Percentiles rank a stretch among this genome's conserved stretches.
Conservation (phyloP, 306 rosid species). For the Ormosia emarginata region DNA sequence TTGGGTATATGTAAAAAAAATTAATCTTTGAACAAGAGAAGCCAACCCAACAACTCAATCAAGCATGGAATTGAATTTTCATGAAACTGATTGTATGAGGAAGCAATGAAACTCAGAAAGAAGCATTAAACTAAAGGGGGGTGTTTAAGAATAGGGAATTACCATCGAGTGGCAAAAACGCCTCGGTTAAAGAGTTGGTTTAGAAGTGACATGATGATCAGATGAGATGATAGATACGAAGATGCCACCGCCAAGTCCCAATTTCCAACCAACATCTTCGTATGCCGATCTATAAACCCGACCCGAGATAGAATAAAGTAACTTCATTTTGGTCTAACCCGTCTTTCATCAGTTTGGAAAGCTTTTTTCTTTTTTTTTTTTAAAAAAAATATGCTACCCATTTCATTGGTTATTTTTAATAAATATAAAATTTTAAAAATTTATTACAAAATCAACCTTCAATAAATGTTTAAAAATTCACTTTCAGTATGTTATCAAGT, state of each 20-base stretch:
- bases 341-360: too few relatives aligned
- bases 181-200: conserved; percentile 95
- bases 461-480: too few relatives aligned
- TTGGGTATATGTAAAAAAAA: not conserved
- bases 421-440: too few relatives aligned
- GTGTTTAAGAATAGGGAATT: not conserved
- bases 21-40: not conserved
- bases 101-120: not conserved
- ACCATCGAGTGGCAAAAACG: conserved; percentile 89
- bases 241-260: not conserved
- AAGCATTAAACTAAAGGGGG: not conserved
- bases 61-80: not conserved
- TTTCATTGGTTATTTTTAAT: too few relatives aligned
- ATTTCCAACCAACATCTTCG: not conserved
- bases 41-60: not conserved
- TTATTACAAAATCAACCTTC: too few relatives aligned
- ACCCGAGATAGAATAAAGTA: too few relatives aligned
- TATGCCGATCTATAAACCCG: not conserved
- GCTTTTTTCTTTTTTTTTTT: too few relatives aligned
- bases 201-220: conserved; percentile 71
- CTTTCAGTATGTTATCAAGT: too few relatives aligned
- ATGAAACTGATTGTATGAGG: too few relatives aligned
- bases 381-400: too few relatives aligned
- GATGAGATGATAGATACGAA: not conserved
- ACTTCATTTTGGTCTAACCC: too few relatives aligned